Evolutionary conservation across 352 stramenopile genomes (phyloP).

Genomic region (Globisporangium cystogenes): DNA sequence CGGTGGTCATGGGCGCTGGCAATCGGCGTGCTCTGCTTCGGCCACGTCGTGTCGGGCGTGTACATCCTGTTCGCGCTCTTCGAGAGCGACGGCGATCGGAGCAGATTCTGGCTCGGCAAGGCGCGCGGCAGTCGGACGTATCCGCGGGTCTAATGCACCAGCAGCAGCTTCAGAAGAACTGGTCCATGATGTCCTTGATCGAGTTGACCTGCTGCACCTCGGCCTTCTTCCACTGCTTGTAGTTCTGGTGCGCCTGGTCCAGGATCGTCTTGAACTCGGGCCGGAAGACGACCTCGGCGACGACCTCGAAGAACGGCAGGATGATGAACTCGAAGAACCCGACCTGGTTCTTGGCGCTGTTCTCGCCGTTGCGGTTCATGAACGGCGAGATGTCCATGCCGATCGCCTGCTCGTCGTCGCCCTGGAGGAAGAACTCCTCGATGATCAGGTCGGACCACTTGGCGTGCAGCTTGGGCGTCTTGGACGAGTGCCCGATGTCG

Average conservation of each 20-base stretch:
- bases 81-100: constrained; percentile 57
- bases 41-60: constrained; percentile 50
- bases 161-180: constrained; percentile 37
- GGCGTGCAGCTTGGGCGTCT: constrained; percentile 72
- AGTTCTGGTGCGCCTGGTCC: constrained; percentile 79
- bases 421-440: constrained; percentile 94
- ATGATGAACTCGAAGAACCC: constrained; percentile 87
- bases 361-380: constrained; percentile 89
- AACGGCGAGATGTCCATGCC: constrained; percentile 89
- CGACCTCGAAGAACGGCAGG: constrained; percentile 74
- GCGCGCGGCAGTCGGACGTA: constrained; percentile 15
- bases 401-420: constrained; percentile 89
- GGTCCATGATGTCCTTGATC: constrained; percentile 79
- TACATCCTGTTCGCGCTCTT: constrained; percentile 72
- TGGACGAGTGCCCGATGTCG: constrained; percentile 91
- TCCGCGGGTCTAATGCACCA: constrained; percentile 14
- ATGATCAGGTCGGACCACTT: constrained; percentile 91
- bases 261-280: constrained; percentile 74
- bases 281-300: constrained; percentile 69
- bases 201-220: constrained; percentile 79
- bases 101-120: constrained; percentile 64
- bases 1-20: constrained; percentile 13
- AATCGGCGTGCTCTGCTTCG: constrained; percentile 29
- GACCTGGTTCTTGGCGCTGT: constrained; percentile 81
- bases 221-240: constrained; percentile 79